Base-by-base conservation (phyloP, 2,329 filamentous ascomycete species). In the Dactylellina parvicollis region DNA sequence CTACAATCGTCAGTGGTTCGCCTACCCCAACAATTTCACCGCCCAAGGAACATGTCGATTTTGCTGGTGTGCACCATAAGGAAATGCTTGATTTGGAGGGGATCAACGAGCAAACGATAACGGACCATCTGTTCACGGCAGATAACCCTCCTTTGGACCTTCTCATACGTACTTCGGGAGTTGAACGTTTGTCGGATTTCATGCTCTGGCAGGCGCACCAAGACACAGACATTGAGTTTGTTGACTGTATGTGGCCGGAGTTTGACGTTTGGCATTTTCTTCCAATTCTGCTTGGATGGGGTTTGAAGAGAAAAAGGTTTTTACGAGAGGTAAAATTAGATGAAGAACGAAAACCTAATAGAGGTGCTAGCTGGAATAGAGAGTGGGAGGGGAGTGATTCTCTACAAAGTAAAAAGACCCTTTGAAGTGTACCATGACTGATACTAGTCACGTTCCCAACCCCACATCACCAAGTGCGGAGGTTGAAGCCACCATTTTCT, bases 131-230 rank as follows among this genome's bases (percentile, higher is more conserved):
- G 83, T 95, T 96, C 82, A 98, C 94, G 2, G 87, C 90, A 52
- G 87, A 88, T 59, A 89, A 91, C 75, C 95, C 95, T 14, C 95
- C 95, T 0, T 83, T 98, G 42, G 95, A 99, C 79, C 85, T 99
- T 10, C 88, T 99, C 61, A 86, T 99, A 55, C 88, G 95, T 55
- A 99, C 95, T 3, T 97, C 92, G 75, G 94, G 93, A 26, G 95
- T 99, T 12, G 90, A 93, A 80, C 87, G 95, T 52, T 83, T 99
- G 70, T 97, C 92, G 79, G 95, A 99, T 80, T 99, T 98, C 78
- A 95, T 99, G 93, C 88, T 99, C 32, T 99, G 95, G 95, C 95
- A 99, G 81, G 95, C 92, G 78, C 93, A 98, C 79, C 88, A 96
- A 79, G 85, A 94, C 75, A 97, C 95, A 0, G 90, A 96, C 72